Percentiles rank a stretch among this genome's conserved stretches.
Conservation (phyloP, 768 basidiomycete genomes). For the Lentinus tigrinus region DNA sequence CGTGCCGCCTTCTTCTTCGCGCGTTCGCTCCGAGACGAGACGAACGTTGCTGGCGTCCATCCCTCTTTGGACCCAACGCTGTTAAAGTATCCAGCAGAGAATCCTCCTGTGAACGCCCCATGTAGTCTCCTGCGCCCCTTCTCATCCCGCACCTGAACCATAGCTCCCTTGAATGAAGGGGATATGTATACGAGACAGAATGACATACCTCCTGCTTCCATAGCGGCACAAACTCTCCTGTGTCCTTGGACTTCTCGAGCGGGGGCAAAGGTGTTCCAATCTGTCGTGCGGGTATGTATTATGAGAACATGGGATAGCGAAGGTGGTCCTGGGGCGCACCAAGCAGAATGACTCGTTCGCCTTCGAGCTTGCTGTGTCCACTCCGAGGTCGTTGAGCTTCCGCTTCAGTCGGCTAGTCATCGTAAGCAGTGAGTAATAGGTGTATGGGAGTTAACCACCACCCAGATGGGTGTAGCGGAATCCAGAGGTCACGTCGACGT, state of each 20-base stretch:
- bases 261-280: constrained; percentile 95
- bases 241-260: constrained; percentile 91
- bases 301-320: background rate
- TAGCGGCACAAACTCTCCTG: constrained; percentile 90
- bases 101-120: constrained; percentile 98
- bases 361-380: constrained; percentile 66
- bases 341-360: constrained; percentile 85
- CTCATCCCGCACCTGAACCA: constrained; percentile 79
- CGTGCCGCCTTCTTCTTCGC: constrained; percentile 58
- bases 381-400: constrained; percentile 78
- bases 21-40: constrained; percentile 81
- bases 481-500: too few relatives aligned
- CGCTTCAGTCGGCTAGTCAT: constrained; percentile 71
- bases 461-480: too few relatives aligned
- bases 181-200: background rate
- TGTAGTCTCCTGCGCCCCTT: constrained; percentile 91
- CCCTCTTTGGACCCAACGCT: constrained; percentile 96
- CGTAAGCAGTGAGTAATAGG: too few relatives aligned
- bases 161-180: background rate
- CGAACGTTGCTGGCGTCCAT: constrained; percentile 93
- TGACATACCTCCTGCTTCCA: constrained; percentile 92
- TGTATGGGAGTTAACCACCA: too few relatives aligned
- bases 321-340: constrained; percentile 41
- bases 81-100: constrained; percentile 97
- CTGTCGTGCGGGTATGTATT: constrained; percentile 35